Evolutionary conservation across 495 filamentous ascomycete genomes (phyloP).

Genomic region (Lasiosphaeria hispida): DNA sequence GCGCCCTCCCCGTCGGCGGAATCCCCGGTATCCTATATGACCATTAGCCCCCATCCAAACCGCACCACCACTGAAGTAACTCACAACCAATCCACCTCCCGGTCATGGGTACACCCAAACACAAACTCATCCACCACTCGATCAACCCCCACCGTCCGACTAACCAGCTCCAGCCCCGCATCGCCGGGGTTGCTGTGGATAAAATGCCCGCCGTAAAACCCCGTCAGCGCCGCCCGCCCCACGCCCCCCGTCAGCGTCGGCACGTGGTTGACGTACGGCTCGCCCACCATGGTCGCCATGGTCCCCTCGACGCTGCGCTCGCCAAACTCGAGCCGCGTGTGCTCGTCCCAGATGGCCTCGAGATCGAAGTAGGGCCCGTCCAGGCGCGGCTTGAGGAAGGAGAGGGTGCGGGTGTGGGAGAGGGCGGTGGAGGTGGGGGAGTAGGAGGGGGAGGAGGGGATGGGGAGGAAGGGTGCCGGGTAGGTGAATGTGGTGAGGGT

Average conservation of each 20-base stretch:
- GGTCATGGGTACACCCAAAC: conserved; percentile 66
- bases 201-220: conserved; percentile 75
- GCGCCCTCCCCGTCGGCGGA: conserved; percentile 62
- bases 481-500: conserved; percentile 29
- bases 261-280: conserved; percentile 61
- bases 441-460: conserved; percentile 43
- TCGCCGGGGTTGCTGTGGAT: conserved; percentile 67
- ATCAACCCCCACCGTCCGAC: conserved; percentile 62
- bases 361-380: conserved; percentile 57
- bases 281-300: conserved; percentile 58
- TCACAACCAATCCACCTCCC: conserved; percentile 70
- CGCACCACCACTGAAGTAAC: too few species aligned
- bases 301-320: conserved; percentile 52
- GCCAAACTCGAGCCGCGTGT: conserved; percentile 54
- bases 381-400: conserved; percentile 51
- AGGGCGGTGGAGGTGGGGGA: conserved; percentile 37
- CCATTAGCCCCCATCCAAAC: neutral
- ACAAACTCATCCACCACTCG: conserved; percentile 58
- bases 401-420: conserved; percentile 50
- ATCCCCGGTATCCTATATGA: conserved; percentile 60
- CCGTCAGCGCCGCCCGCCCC: conserved; percentile 61
- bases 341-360: conserved; percentile 60
- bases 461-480: conserved; percentile 33
- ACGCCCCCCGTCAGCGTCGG: conserved; percentile 67
- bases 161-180: conserved; percentile 66